Base-by-base conservation (phyloP, 805 yeast species). In the Candida pini region DNA sequence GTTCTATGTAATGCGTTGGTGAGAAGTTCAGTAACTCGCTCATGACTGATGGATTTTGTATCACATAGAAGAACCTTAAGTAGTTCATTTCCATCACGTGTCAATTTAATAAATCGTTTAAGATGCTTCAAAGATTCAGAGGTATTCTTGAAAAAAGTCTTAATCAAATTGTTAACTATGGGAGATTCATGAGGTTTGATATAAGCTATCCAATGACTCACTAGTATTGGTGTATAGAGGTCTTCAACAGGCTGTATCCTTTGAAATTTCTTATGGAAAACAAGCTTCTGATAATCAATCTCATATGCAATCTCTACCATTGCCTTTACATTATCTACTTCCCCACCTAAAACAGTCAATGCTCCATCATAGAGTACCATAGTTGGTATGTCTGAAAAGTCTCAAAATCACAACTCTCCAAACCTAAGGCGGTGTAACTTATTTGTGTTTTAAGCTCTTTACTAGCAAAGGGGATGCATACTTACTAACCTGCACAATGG, bases 91-190 rank as follows among this genome's bases (percentile, higher is more conserved):
- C 26, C 42, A 12, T 42, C 41, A 3, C 17, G 28, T 6, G 15
- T 29, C 4, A 24, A 13, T 36, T 51, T 54, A n/a, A 35, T 60
- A 19, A 82, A 65, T 36, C 87, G 56, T 49, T 83, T 83, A 16
- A 81, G 51, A 48, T 76, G 78, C 13, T 52, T 45, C 3, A 64
- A 38, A 0, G 43, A 36, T 1, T 53, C 47, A 0, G 57, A 48
- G 12, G 64, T 66, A 1, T 48, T 40, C 10, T 32, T 36, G 14
- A 56, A 45, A 7, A 42, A 31, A 2, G 34, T 38, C 31, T 57
- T 60, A 19, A 58, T 49, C 5, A 51, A 24, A 13, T 35, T 40
- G 14, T 53, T 40, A n/a, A 53, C 29, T 6, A 34, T 21, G 1
- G 69, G 58, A 4, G 64, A 53, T 2, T 43, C 39, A 27, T 35